phyloP scores from a whole-genome alignment of 495 filamentous ascomycete genomes.

The Penicillium antarcticum region DNA sequence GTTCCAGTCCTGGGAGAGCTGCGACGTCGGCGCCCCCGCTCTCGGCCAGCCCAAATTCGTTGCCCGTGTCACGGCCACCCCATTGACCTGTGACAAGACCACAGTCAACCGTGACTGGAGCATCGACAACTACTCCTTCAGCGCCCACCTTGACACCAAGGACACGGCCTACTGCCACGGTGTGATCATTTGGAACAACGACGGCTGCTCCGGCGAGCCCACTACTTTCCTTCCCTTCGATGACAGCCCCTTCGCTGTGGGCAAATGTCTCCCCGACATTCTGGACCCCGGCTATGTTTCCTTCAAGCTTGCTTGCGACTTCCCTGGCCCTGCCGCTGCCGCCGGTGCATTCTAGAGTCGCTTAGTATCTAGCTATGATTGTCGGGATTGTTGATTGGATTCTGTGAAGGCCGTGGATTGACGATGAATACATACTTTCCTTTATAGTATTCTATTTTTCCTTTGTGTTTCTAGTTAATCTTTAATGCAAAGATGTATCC shows the following conservation, averaged over 20 bases:
- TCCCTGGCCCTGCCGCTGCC: not conserved
- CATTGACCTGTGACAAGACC: slow-evolving; percentile 22
- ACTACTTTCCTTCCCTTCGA: slow-evolving; percentile 17
- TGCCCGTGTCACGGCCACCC: slow-evolving; percentile 11
- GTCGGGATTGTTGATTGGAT: not conserved
- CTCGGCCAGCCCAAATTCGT: slow-evolving; percentile 15
- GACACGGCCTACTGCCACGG: slow-evolving; percentile 18
- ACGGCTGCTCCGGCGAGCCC: slow-evolving; percentile 18
- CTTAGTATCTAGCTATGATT: not conserved
- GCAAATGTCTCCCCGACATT: slow-evolving; percentile 19
- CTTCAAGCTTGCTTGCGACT: slow-evolving; percentile 18
- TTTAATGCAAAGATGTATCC: not conserved
- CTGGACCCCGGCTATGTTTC: slow-evolving; percentile 21
- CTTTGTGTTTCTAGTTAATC: not conserved
- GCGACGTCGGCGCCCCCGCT: slow-evolving; percentile 14
- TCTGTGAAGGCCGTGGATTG: not conserved
- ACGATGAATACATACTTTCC: not conserved
- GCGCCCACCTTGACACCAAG: slow-evolving; percentile 19
- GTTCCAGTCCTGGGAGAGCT: slow-evolving; percentile 24
- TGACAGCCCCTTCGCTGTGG: slow-evolving; percentile 13
- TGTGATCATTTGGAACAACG: slow-evolving; percentile 22
- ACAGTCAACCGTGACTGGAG: slow-evolving; percentile 23
- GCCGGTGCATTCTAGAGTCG: not conserved
- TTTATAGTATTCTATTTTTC: not conserved
- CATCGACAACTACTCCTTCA: slow-evolving; percentile 24